Percentiles rank a stretch among this genome's conserved stretches.
Evolutionary conservation across 441 rosid genomes (phyloP).

Genomic region (Syzygium malaccense): DNA sequence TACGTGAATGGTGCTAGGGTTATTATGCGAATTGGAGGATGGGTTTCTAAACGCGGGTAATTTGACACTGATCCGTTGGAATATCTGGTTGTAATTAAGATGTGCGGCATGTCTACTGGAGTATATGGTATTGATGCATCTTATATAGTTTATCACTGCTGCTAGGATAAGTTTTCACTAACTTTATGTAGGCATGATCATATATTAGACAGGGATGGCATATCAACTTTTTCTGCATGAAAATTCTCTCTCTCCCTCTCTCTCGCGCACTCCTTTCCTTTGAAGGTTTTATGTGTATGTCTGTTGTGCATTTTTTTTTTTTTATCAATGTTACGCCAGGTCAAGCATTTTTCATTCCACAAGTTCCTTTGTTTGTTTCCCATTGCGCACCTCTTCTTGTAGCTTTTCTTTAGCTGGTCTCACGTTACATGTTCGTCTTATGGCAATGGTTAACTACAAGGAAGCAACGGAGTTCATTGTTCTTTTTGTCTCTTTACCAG

Average conservation of each 20-base stretch:
- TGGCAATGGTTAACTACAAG: background rate
- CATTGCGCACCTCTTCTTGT: background rate
- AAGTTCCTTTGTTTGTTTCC: background rate
- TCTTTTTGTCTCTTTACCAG: conserved; percentile 21
- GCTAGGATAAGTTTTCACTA: background rate
- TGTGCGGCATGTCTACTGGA: background rate
- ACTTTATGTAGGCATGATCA: background rate
- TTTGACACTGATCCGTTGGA: background rate
- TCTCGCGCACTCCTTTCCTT: background rate
- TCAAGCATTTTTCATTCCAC: background rate
- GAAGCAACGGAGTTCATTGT: background rate
- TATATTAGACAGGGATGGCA: background rate
- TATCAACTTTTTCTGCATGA: background rate
- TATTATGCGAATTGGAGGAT: background rate
- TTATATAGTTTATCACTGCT: background rate
- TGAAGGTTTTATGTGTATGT: background rate
- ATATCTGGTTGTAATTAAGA: background rate
- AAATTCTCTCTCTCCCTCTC: background rate
- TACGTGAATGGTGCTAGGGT: background rate
- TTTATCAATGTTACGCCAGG: background rate
- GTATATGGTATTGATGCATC: background rate
- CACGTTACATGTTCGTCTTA: background rate
- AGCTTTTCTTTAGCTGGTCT: background rate
- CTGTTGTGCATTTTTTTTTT: background rate
- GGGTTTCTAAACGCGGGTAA: background rate